These are phyloP conservation scores for Russula dissimulans DNA, from an alignment of 768 basidiomycete species.

Conservation along the genomic window DNA sequence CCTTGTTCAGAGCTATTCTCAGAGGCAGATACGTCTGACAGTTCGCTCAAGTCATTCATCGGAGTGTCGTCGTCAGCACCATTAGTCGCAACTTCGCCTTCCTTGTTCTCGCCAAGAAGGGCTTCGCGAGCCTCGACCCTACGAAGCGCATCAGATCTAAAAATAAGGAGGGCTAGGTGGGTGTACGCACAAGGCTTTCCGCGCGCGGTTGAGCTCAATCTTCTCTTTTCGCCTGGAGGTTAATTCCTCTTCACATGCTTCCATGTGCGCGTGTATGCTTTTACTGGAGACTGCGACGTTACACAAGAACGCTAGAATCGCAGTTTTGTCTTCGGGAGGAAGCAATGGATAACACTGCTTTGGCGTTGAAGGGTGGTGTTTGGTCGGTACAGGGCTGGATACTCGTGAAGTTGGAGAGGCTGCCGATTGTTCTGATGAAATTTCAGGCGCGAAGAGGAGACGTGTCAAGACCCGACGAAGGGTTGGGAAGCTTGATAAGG, in stretches of 20 bases:
- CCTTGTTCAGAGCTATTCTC: slow-evolving; percentile 49
- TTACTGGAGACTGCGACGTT: slow-evolving; percentile 88
- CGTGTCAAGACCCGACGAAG: slow-evolving; percentile 62
- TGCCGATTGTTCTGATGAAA: slow-evolving; percentile 32
- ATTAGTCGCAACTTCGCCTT: slow-evolving; percentile 29
- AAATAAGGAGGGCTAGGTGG: neutral
- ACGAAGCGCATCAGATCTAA: slow-evolving; percentile 14
- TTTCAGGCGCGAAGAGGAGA: slow-evolving; percentile 62
- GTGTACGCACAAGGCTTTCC: slow-evolving; percentile 72
- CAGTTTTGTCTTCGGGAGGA: slow-evolving; percentile 69
- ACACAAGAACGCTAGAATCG: slow-evolving; percentile 80
- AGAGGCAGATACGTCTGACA: slow-evolving; percentile 59
- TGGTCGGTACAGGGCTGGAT: slow-evolving; percentile 36
- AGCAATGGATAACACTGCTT: slow-evolving; percentile 64
- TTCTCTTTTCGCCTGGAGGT: slow-evolving; percentile 93
- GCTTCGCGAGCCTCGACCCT: slow-evolving; percentile 67
- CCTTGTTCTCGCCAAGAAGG: slow-evolving; percentile 45
- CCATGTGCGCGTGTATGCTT: slow-evolving; percentile 80
- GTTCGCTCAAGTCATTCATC: slow-evolving; percentile 60
- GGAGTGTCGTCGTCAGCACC: slow-evolving; percentile 45
- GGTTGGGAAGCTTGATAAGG: slow-evolving; percentile 58
- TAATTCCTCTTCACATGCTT: slow-evolving; percentile 78
- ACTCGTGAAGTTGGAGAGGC: slow-evolving; percentile 37
- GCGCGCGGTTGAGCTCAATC: slow-evolving; percentile 86
- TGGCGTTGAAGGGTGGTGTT: slow-evolving; percentile 43